Conservation (phyloP, 495 filamentous ascomycete species). For the Cercophora newfieldiana region DNA sequence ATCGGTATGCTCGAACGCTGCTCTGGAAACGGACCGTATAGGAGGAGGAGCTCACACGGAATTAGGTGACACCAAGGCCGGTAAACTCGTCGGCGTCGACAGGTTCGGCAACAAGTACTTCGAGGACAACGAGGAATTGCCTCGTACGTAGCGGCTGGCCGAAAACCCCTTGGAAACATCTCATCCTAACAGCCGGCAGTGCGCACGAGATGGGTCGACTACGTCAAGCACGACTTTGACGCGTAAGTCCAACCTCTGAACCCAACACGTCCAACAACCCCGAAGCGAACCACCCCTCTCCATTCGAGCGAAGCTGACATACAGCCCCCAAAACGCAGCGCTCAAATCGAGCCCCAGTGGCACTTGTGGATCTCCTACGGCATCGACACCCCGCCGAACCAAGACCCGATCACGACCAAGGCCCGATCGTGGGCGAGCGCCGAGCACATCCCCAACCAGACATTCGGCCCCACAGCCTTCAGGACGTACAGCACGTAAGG, state of each 20-base stretch:
- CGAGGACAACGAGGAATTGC: conserved; percentile 94
- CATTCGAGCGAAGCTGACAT: background rate
- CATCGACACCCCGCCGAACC: conserved; percentile 79
- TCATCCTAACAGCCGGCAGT: conserved; percentile 52
- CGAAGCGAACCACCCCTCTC: background rate
- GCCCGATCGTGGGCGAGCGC: conserved; percentile 71
- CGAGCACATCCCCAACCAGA: conserved; percentile 71
- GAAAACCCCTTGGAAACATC: background rate
- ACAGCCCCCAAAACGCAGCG: conserved; percentile 39
- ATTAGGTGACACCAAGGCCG: conserved; percentile 93
- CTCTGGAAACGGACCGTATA: background rate
- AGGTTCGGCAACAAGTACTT: conserved; percentile 95
- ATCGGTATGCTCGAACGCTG: conserved; percentile 53
- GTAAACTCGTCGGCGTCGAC: conserved; percentile 81
- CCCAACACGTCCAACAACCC: too few species aligned
- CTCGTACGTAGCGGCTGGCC: conserved; percentile 58
- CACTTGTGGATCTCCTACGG: conserved; percentile 96
- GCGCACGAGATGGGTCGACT: conserved; percentile 97
- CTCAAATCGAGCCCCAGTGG: conserved; percentile 95
- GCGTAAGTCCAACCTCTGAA: conserved; percentile 57
- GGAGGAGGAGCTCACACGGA: conserved; percentile 37
- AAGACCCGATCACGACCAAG: conserved; percentile 70
- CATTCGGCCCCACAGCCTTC: conserved; percentile 73
- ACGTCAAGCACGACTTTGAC: conserved; percentile 83
- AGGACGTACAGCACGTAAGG: conserved; percentile 88